A percentile compares a stretch with the other conserved stretches of the same genome.
These are phyloP conservation scores for Rhodamnia argentea DNA, from an alignment of 345 rosid species.

Conservation along the genomic window DNA sequence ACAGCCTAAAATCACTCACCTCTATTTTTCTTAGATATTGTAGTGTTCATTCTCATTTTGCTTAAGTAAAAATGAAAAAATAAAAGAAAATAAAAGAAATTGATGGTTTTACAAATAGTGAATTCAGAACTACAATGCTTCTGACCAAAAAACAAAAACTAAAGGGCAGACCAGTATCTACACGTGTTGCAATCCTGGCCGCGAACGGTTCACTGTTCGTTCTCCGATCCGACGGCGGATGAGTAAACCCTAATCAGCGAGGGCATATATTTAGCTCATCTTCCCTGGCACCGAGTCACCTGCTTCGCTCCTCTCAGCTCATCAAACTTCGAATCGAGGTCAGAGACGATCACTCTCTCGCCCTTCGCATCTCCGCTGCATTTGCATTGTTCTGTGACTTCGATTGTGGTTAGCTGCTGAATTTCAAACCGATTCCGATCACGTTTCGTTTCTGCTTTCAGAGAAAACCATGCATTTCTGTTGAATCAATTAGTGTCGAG, in stretches of 20 bases:
- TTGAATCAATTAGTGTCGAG: not conserved
- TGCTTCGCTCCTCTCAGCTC: not conserved
- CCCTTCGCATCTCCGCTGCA: not conserved
- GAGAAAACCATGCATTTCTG: not conserved
- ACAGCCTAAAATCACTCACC: too few relatives aligned
- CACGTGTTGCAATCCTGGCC: not conserved
- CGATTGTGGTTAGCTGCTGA: not conserved
- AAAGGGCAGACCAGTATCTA: too few relatives aligned
- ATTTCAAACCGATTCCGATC: not conserved
- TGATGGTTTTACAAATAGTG: too few relatives aligned
- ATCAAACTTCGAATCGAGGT: not conserved
- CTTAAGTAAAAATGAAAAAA: too few relatives aligned
- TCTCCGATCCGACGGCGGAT: not conserved
- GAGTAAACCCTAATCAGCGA: not conserved
- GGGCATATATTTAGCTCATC: not conserved
- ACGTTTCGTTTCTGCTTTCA: not conserved
- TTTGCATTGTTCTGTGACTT: not conserved
- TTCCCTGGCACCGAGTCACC: not conserved
- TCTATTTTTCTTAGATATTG: too few relatives aligned
- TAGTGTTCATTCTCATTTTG: too few relatives aligned
- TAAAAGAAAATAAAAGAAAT: too few relatives aligned
- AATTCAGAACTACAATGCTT: too few relatives aligned
- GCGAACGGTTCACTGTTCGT: not conserved
- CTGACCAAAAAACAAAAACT: too few relatives aligned
- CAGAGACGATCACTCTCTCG: not conserved